A percentile compares a stretch with the other conserved stretches of the same genome.
Evolutionary conservation across 345 rosid genomes (phyloP).

Genomic region (Toxicodendron radicans): DNA sequence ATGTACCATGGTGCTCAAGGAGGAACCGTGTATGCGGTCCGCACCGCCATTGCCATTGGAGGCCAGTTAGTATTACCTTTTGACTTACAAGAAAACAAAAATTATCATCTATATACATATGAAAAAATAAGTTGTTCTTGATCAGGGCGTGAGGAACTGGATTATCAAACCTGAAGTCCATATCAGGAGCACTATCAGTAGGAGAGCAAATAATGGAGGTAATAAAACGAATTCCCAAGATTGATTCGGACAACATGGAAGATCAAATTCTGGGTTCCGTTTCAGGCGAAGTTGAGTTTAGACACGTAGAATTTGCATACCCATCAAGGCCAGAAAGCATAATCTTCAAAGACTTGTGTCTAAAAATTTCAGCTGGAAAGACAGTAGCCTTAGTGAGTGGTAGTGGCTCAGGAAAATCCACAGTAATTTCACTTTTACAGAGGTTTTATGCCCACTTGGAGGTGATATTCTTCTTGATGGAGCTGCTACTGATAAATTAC

Average conservation of each 20-base stretch:
- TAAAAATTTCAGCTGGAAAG: conserved; percentile 57
- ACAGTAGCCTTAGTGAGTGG: conserved; percentile 83
- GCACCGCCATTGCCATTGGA: conserved; percentile 51
- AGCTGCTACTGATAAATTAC: conserved; percentile 34
- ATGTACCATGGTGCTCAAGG: conserved; percentile 75
- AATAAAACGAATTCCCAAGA: conserved; percentile 63
- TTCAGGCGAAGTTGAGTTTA: conserved; percentile 66
- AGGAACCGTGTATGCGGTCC: conserved; percentile 58
- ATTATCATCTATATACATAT: no score
- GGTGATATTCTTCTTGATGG: conserved; percentile 77
- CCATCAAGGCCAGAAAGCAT: conserved; percentile 67
- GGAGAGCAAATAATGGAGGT: conserved; percentile 63
- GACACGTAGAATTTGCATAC: conserved; percentile 57
- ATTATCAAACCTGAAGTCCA: conserved; percentile 64
- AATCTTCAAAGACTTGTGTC: conserved; percentile 53
- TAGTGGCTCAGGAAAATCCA: conserved; percentile 89
- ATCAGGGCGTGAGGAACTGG: conserved; percentile 61
- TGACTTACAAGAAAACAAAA: no score
- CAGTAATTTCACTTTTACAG: conserved; percentile 67
- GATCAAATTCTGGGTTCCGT: conserved; percentile 45
- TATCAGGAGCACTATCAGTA: conserved; percentile 62
- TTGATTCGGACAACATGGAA: conserved; percentile 52
- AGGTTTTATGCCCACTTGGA: conserved; percentile 65
- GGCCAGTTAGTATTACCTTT: conserved; percentile 52
- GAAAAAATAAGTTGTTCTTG: background rate